Conservation (phyloP, 73 alveolate species). For the Diophrys sp. region DNA sequence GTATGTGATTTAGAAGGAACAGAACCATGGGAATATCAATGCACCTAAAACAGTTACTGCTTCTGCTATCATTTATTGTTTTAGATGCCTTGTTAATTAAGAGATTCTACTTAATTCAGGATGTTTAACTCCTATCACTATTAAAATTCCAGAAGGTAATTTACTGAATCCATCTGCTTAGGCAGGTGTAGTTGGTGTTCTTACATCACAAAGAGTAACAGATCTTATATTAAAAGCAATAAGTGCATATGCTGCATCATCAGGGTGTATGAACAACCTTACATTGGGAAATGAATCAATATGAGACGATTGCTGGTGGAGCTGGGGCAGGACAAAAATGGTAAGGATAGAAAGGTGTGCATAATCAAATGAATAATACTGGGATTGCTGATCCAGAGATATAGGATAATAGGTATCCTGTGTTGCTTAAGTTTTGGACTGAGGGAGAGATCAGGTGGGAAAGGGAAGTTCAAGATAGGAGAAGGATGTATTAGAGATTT, state of each 20-base stretch:
- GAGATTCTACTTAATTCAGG: constrained; percentile 92
- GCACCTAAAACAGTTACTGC: constrained; percentile 74
- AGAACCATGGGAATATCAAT: constrained; percentile 68
- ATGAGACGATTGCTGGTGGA: constrained; percentile 93
- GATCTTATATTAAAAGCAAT: constrained; percentile 83
- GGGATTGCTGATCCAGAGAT: constrained; percentile 89
- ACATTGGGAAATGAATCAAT: constrained; percentile 81
- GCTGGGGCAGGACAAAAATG: constrained; percentile 90
- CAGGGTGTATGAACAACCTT: constrained; percentile 91
- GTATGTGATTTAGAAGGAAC: constrained; percentile 67
- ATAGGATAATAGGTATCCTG: constrained; percentile 84
- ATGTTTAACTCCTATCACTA: constrained; percentile 80
- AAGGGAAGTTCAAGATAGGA: constrained; percentile 81
- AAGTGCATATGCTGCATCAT: constrained; percentile 79
- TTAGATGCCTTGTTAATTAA: constrained; percentile 82
- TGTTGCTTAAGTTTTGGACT: constrained; percentile 61
- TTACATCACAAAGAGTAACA: constrained; percentile 79
- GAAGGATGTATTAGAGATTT: constrained; percentile 85
- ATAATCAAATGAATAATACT: constrained; percentile 93
- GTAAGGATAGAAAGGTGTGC: constrained; percentile 81
- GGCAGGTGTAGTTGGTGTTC: constrained; percentile 90
- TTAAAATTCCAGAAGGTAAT: constrained; percentile 60
- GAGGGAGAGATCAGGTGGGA: constrained; percentile 81
- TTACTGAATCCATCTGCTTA: constrained; percentile 65
- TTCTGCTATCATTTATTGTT: constrained; percentile 85